A percentile compares a stretch with the other conserved stretches of the same genome.
Evolutionary conservation across 1,139 yeast species (phyloP).

Genomic region (Geotrichum histeridarum): DNA sequence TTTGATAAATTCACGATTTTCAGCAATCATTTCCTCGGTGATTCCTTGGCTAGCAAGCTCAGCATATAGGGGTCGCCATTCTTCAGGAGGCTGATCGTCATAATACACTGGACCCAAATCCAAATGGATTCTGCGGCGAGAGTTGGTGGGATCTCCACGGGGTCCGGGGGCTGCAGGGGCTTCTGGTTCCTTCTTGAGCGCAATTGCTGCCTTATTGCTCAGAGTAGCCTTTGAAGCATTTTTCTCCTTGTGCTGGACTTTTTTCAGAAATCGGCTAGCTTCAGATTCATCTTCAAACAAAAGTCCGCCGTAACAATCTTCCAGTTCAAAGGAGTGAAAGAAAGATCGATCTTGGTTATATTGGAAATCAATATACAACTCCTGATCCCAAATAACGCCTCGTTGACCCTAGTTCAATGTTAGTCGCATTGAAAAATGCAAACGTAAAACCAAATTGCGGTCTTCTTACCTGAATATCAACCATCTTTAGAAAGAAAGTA

Average conservation of each 20-base stretch:
- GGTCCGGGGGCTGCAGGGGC: constrained; percentile 55
- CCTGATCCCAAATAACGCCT: constrained; percentile 97
- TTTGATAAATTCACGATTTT: constrained; percentile 74
- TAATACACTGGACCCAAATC: constrained; percentile 57
- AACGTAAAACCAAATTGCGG: background rate
- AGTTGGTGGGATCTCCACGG: constrained; percentile 51
- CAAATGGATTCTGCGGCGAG: constrained; percentile 52
- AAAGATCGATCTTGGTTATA: constrained; percentile 91
- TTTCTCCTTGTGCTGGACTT: constrained; percentile 70
- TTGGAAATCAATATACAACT: constrained; percentile 77
- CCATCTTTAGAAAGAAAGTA: constrained; percentile 82
- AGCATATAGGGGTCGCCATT: constrained; percentile 71
- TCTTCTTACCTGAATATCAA: constrained; percentile 51
- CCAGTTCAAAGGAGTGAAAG: constrained; percentile 91
- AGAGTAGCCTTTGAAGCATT: constrained; percentile 82
- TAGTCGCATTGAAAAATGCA: background rate
- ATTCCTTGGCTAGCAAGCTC: constrained; percentile 78
- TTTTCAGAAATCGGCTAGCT: constrained; percentile 76
- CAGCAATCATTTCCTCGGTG: constrained; percentile 85
- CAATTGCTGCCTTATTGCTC: constrained; percentile 81
- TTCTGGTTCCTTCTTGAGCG: constrained; percentile 48
- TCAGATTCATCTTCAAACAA: constrained; percentile 85
- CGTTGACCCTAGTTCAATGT: constrained; percentile 50
- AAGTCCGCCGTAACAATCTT: constrained; percentile 83
- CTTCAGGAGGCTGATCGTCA: constrained; percentile 78